phyloP scores from a whole-genome alignment of 768 basidiomycete species.

The Pulveroboletus frians region DNA sequence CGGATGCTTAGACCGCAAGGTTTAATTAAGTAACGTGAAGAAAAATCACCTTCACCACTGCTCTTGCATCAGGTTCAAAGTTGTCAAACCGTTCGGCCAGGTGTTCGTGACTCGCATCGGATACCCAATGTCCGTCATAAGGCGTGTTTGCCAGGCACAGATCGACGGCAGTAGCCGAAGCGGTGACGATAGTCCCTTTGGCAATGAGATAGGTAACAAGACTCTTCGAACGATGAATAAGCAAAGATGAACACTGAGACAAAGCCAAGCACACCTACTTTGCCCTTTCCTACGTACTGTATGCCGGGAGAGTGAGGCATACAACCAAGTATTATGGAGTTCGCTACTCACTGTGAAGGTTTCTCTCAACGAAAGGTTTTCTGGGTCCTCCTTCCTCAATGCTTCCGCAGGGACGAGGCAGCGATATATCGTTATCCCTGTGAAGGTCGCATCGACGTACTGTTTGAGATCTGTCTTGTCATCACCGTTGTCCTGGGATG shows the following conservation, averaged over 20 bases:
- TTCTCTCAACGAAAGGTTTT: conserved; percentile 17
- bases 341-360: conserved; percentile 19
- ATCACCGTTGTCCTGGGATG: background rate
- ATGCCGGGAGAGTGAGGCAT: conserved; percentile 5
- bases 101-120: conserved; percentile 31
- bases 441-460: conserved; percentile 33
- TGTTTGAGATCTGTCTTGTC: conserved; percentile 3
- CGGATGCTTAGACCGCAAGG: background rate
- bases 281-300: conserved; percentile 13
- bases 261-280: background rate
- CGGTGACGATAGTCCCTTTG: conserved; percentile 33
- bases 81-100: conserved; percentile 25
- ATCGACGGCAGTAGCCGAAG: conserved; percentile 30
- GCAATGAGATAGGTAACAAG: conserved; percentile 38
- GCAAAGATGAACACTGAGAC: background rate
- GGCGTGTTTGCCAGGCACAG: conserved; percentile 25
- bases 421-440: conserved; percentile 39
- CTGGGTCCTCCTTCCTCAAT: conserved; percentile 23
- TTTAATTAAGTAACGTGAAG: background rate
- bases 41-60: conserved; percentile 25
- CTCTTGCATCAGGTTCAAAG: conserved; percentile 36
- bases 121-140: conserved; percentile 31
- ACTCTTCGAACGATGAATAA: conserved; percentile 25
- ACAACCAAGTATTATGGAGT: background rate
- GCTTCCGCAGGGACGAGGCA: conserved; percentile 32